Base-by-base conservation (phyloP, 352 stramenopile species). In the Phytophthora meadii region DNA sequence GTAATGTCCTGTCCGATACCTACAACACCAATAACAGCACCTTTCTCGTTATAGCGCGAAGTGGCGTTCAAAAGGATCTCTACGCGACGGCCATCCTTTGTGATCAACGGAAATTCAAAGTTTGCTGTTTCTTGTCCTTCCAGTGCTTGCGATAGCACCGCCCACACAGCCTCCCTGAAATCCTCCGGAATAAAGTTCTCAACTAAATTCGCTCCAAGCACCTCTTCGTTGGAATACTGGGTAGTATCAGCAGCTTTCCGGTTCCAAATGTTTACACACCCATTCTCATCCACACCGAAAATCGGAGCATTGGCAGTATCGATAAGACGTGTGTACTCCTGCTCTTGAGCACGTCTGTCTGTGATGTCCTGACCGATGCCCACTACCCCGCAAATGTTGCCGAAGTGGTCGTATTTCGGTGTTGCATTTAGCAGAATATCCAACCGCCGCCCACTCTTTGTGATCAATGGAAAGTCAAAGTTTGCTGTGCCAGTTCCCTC, bases 281-380 rank as follows among this genome's bases (percentile, higher is more conserved):
- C 76, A 41, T 87, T 63, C 9, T 34, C 64, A 62, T 95, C 85
- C 15, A 94, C 81, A 25, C 85, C 87, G 65, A 95, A 92, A 45
- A 95, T 95, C 1, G 88, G 84, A 2, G 86, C 82, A 55, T 97
- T 95, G 0, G 89, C 88, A 28, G 81, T 94, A 50, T 97, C 89
- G 49, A 97, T 93, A 3, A 96, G 63, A n/a, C 85, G 81, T 0
- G 74, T 80, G 57, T 93, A 93, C 52, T 93, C 84, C 45, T 92
- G 85, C 22, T 93, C 85, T 54, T 93, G 85, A 11, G 79, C 77
- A 12, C 72, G 73, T 25, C 80, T 71, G 27, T 90, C 81, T 28
- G 81, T 88, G 54, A 88, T 89, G 56, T 91, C 82, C 63, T 91
- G 82, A 7, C 82, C 82, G 51, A 91, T 91, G 14, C 82, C 82